Evolutionary conservation across 345 rosid species (phyloP).

Genomic region (Tarenaya hassleriana): DNA sequence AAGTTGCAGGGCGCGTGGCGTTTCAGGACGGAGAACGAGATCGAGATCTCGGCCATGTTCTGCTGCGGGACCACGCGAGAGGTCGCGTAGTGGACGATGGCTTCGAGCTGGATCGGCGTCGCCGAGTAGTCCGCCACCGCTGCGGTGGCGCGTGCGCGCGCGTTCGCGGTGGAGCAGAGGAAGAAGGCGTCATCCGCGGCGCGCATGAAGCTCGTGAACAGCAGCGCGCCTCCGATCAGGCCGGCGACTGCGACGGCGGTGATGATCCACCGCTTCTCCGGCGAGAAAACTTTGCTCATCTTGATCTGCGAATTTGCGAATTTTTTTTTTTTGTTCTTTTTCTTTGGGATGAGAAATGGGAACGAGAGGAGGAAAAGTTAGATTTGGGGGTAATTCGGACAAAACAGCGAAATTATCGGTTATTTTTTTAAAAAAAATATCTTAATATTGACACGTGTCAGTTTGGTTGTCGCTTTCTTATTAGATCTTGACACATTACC

Average conservation of each 20-base stretch:
- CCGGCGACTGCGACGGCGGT: constrained; percentile 25
- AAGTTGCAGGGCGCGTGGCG: constrained; percentile 42
- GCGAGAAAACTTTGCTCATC: constrained; percentile 25
- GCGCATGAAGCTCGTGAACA: constrained; percentile 27
- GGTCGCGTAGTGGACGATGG: constrained; percentile 61
- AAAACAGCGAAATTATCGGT: neutral
- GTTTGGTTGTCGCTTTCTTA: constrained; percentile 1
- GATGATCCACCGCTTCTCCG: constrained; percentile 34
- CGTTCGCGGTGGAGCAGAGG: constrained; percentile 31
- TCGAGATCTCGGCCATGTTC: constrained; percentile 40
- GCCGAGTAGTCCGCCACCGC: constrained; percentile 24
- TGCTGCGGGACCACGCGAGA: constrained; percentile 44
- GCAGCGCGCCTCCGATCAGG: constrained; percentile 28
- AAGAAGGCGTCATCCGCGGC: constrained; percentile 29
- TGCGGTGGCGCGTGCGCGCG: constrained; percentile 21
- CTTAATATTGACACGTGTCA: constrained; percentile 17
- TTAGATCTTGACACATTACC: constrained; percentile 13
- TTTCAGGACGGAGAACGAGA: constrained; percentile 40
- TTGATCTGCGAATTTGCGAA: neutral
- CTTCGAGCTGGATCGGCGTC: constrained; percentile 45
- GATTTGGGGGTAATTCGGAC: constrained; percentile 3
- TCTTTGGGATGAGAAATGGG: constrained; percentile 17
- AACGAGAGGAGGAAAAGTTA: constrained; percentile 11
- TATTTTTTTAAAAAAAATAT: constrained; percentile 13
- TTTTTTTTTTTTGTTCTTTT: constrained; percentile 5